A percentile compares a stretch with the other conserved stretches of the same genome.
These are phyloP conservation scores for Cerrena zonata DNA, from an alignment of 1,284 basidiomycete genomes.

Conservation along the genomic window DNA sequence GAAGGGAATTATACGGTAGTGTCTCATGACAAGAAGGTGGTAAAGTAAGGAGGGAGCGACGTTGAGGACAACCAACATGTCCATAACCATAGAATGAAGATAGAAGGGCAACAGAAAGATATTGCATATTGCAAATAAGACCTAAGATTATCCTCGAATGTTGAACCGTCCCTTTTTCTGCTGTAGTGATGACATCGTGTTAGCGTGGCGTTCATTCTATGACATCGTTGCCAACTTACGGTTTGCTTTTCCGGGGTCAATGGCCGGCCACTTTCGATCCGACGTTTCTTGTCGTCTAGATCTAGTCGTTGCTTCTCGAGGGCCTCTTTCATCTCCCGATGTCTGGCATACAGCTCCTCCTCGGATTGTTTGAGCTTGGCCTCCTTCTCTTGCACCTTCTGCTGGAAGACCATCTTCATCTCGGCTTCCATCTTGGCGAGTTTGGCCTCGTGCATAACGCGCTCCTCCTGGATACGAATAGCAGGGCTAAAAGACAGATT, in stretches of 20 bases:
- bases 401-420: slow-evolving; percentile 99
- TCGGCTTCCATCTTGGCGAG: slow-evolving; percentile 98
- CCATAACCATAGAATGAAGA: slow-evolving; percentile 21
- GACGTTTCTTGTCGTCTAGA: slow-evolving; percentile 96
- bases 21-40: slow-evolving; percentile 37
- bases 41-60: slow-evolving; percentile 25
- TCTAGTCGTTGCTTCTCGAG: slow-evolving; percentile 94
- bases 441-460: slow-evolving; percentile 88
- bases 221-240: slow-evolving; percentile 39
- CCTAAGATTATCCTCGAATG: slow-evolving; percentile 13
- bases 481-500: slow-evolving; percentile 68
- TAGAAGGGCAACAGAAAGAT: neutral
- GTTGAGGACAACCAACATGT: slow-evolving; percentile 3
- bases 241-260: slow-evolving; percentile 88
- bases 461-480: slow-evolving; percentile 90
- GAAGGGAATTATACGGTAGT: slow-evolving; percentile 27
- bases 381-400: slow-evolving; percentile 98
- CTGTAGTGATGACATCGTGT: no score
- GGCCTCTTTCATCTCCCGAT: slow-evolving; percentile 98
- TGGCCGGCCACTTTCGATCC: slow-evolving; percentile 89
- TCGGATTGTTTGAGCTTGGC: slow-evolving; percentile 96
- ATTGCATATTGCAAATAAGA: slow-evolving; percentile 12
- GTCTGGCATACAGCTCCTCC: slow-evolving; percentile 93
- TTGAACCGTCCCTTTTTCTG: no score
- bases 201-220: no score